phyloP scores from a whole-genome alignment of 768 basidiomycete genomes.

The Lentinula sp. region DNA sequence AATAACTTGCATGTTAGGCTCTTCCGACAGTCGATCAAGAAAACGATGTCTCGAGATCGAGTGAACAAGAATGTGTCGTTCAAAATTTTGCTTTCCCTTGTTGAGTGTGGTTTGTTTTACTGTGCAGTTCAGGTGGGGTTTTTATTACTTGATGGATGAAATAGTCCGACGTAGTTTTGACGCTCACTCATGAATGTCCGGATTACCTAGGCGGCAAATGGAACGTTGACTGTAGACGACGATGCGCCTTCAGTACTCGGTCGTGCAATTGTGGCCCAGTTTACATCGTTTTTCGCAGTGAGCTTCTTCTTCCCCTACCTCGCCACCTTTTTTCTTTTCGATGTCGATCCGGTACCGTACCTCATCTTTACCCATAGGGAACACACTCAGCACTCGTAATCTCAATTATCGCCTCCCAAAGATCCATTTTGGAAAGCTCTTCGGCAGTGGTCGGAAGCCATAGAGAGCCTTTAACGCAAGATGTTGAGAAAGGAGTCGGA shows the following conservation, averaged over 20 bases:
- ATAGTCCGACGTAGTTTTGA: not conserved
- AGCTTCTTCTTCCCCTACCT: not conserved
- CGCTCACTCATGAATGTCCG: not conserved
- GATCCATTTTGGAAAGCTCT: not conserved
- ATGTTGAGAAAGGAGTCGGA: not conserved
- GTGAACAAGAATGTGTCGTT: not conserved
- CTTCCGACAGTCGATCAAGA: slow-evolving; percentile 1
- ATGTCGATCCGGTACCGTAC: too few species aligned
- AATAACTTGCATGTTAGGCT: not conserved
- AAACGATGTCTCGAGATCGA: not conserved
- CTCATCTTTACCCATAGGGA: not conserved
- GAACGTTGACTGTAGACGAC: not conserved
- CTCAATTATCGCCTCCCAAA: not conserved
- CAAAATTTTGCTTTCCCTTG: not conserved
- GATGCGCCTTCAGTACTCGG: not conserved
- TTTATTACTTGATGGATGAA: not conserved
- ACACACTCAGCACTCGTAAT: not conserved
- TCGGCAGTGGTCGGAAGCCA: not conserved
- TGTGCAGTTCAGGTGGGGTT: not conserved
- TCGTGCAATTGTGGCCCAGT: not conserved
- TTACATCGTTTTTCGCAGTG: not conserved
- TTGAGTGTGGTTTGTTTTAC: not conserved
- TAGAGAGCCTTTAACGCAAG: not conserved
- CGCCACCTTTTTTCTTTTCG: too few species aligned
- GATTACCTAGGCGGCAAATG: not conserved